Evolutionary conservation across 768 basidiomycete species (phyloP).

Genomic region (Daedalea quercina): DNA sequence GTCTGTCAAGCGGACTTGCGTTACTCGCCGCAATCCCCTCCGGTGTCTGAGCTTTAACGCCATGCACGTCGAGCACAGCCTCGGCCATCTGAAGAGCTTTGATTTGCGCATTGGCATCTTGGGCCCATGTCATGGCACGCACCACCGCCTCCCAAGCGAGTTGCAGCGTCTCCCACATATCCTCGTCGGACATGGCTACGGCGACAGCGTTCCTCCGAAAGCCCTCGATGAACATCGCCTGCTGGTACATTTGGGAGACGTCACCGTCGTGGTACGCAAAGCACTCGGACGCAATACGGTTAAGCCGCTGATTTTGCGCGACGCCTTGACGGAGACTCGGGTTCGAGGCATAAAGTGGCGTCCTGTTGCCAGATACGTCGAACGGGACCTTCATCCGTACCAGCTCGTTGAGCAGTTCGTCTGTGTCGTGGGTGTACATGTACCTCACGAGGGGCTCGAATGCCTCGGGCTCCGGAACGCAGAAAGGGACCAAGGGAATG

Average conservation of each 20-base stretch:
- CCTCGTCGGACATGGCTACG: constrained; percentile 38
- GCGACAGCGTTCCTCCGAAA: constrained; percentile 36
- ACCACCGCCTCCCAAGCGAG: constrained; percentile 38
- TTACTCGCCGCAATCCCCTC: too few relatives aligned
- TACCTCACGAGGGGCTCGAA: constrained; percentile 51
- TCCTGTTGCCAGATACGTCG: not conserved
- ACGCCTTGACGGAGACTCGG: not conserved
- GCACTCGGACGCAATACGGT: not conserved
- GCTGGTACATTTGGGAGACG: not conserved
- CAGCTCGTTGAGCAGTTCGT: constrained; percentile 3
- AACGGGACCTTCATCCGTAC: not conserved
- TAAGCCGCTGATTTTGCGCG: not conserved
- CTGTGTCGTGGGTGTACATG: constrained; percentile 42
- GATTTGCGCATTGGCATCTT: not conserved
- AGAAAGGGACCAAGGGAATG: constrained; percentile 54
- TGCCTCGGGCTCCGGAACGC: constrained; percentile 48
- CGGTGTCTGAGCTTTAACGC: too few relatives aligned
- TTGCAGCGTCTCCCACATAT: constrained; percentile 36
- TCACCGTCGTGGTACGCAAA: not conserved
- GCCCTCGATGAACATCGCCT: not conserved
- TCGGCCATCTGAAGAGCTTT: too few relatives aligned
- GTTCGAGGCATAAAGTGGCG: not conserved
- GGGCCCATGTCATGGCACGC: constrained; percentile 23
- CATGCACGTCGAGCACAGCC: too few relatives aligned
- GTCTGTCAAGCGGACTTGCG: too few relatives aligned